Percentiles rank a stretch among this genome's conserved stretches.
Evolutionary conservation across 2,329 filamentous ascomycete genomes (phyloP).

Genomic region (Cryoendolithus antarcticus): DNA sequence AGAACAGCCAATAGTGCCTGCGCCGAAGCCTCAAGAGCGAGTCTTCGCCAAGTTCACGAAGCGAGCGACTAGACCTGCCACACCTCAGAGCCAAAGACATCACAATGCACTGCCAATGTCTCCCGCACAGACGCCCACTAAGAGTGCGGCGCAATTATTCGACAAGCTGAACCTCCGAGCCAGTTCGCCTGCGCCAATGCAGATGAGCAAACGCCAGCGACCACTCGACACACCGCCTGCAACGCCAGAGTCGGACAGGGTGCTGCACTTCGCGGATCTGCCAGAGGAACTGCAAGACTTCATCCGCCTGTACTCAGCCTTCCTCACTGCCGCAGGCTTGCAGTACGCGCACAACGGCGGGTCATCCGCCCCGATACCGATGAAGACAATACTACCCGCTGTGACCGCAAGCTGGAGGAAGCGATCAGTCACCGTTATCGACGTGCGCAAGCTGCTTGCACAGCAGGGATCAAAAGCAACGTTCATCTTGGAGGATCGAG

Average conservation of each 20-base stretch:
- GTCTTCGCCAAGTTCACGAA: constrained; percentile 8
- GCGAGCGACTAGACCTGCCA: constrained; percentile 4
- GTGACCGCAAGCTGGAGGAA: constrained; percentile 34
- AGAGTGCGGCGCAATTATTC: constrained; percentile 22
- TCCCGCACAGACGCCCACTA: constrained; percentile 23
- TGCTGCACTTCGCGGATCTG: constrained; percentile 15
- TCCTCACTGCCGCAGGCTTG: constrained; percentile 36
- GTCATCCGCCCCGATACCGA: constrained; percentile 27
- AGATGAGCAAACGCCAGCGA: constrained; percentile 9
- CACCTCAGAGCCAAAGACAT: constrained; percentile 21
- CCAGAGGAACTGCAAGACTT: constrained; percentile 32
- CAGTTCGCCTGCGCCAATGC: constrained; percentile 10
- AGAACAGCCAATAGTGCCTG: constrained; percentile 13
- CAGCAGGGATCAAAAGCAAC: constrained; percentile 12
- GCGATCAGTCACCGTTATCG: constrained; percentile 32
- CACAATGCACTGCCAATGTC: constrained; percentile 19
- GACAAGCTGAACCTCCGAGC: constrained; percentile 20
- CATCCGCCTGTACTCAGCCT: constrained; percentile 33
- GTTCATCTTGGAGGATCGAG: constrained; percentile 18
- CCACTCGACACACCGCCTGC: constrained; percentile 22
- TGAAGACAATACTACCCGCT: constrained; percentile 27
- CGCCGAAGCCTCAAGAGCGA: constrained; percentile 3
- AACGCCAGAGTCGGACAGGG: constrained; percentile 15
- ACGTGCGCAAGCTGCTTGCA: constrained; percentile 35
- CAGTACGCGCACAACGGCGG: constrained; percentile 40